phyloP scores from a whole-genome alignment of 2,329 filamentous ascomycete genomes.

The Aspergillus ibericus region DNA sequence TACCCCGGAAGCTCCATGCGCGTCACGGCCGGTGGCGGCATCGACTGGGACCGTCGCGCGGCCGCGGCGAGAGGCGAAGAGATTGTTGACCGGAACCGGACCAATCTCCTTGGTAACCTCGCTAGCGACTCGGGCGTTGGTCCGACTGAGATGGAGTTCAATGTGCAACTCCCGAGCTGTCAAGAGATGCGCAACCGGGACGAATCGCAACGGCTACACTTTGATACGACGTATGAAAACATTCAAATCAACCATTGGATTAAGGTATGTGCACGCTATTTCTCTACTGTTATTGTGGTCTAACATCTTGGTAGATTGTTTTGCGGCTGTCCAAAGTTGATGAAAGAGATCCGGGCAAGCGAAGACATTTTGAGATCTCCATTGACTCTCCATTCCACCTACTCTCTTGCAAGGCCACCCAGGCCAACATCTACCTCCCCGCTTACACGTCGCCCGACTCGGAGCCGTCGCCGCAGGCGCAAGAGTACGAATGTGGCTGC shows the following conservation, averaged over 20 bases:
- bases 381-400: conserved; percentile 95
- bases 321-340: conserved; percentile 87
- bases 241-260: conserved; percentile 97
- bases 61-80: conserved; percentile 58
- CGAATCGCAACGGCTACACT: conserved; percentile 67
- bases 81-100: conserved; percentile 53
- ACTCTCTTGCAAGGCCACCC: conserved; percentile 87
- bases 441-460: conserved; percentile 67
- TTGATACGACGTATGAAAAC: conserved; percentile 90
- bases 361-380: conserved; percentile 91
- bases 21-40: conserved; percentile 76
- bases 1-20: conserved; percentile 75
- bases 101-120: conserved; percentile 79
- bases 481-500: conserved; percentile 64
- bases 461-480: conserved; percentile 53
- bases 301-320: conserved; percentile 64
- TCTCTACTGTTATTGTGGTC: not conserved
- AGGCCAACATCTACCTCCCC: conserved; percentile 82
- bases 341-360: conserved; percentile 71
- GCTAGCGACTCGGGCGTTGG: conserved; percentile 75
- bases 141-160: conserved; percentile 92
- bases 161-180: conserved; percentile 86
- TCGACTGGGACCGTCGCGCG: conserved; percentile 62
- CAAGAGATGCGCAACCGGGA: conserved; percentile 76
- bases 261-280: conserved; percentile 60